Evolutionary conservation across 2,329 filamentous ascomycete species (phyloP).

Genomic region (Penicillium sumatraense): DNA sequence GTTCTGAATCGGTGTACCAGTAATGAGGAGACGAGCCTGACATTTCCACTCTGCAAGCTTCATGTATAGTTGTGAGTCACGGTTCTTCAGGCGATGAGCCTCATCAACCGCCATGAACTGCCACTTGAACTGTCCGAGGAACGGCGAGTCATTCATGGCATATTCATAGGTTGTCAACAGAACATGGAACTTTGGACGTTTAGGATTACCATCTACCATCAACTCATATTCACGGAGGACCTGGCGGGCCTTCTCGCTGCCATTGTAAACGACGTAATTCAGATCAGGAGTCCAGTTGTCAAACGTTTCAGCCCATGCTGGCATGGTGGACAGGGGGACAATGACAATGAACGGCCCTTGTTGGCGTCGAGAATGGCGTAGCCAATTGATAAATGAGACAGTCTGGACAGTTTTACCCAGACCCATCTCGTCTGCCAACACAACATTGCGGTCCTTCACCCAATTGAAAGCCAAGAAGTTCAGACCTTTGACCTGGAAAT

Average conservation of each 20-base stretch:
- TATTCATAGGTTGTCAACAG: slow-evolving; percentile 97
- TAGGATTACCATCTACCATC: slow-evolving; percentile 80
- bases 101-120: slow-evolving; percentile 96
- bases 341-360: slow-evolving; percentile 96
- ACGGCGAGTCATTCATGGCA: slow-evolving; percentile 81
- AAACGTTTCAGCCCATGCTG: slow-evolving; percentile 97
- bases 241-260: slow-evolving; percentile 80
- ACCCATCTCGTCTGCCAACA: slow-evolving; percentile 98
- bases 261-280: slow-evolving; percentile 96
- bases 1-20: slow-evolving; percentile 96
- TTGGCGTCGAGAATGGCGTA: slow-evolving; percentile 85
- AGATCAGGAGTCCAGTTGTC: slow-evolving; percentile 94
- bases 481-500: slow-evolving; percentile 91
- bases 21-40: slow-evolving; percentile 89
- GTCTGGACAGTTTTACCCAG: slow-evolving; percentile 98
- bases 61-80: slow-evolving; percentile 88
- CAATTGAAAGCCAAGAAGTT: slow-evolving; percentile 98
- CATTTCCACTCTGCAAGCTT: slow-evolving; percentile 85
- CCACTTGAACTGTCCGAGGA: slow-evolving; percentile 92
- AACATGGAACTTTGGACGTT: slow-evolving; percentile 95
- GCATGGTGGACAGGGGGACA: slow-evolving; percentile 96
- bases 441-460: slow-evolving; percentile 92
- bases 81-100: slow-evolving; percentile 94
- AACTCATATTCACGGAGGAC: slow-evolving; percentile 92
- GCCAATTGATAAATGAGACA: slow-evolving; percentile 95